phyloP scores from a whole-genome alignment of 148 eudicot species.

The Euryodendron excelsum region DNA sequence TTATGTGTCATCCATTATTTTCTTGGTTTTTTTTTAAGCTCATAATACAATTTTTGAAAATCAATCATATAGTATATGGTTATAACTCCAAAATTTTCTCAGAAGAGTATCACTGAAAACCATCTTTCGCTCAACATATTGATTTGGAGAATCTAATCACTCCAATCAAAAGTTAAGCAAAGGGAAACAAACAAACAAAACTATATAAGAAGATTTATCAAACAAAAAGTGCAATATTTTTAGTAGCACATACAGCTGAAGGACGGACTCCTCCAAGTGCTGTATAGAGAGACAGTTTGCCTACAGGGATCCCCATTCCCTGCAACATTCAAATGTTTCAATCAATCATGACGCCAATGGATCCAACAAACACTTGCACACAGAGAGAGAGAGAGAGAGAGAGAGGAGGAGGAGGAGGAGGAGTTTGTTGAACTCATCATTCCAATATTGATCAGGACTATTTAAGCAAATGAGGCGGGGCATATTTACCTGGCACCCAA shows the following conservation, averaged over 20 bases:
- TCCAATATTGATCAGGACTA: background rate
- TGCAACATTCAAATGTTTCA: slow-evolving; percentile 32
- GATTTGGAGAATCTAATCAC: background rate
- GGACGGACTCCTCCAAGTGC: slow-evolving; percentile 99
- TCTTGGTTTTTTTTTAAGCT: too few species aligned
- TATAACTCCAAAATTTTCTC: background rate
- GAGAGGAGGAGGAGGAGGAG: background rate
- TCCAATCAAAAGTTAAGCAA: slow-evolving; percentile 9
- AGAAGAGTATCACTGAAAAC: background rate
- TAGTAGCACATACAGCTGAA: slow-evolving; percentile 63
- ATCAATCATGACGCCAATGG: background rate
- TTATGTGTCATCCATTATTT: too few species aligned
- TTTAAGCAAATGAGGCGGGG: background rate
- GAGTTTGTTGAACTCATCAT: background rate
- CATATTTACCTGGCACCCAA: slow-evolving; percentile 78
- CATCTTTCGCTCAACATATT: background rate
- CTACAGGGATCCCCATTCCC: slow-evolving; percentile 99
- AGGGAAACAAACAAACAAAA: background rate
- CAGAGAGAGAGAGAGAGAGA: background rate
- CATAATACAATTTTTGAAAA: background rate
- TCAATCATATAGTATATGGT: background rate
- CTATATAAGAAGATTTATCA: background rate
- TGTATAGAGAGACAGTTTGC: slow-evolving; percentile 84
- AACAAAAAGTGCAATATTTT: background rate
- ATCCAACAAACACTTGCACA: background rate